A percentile compares a stretch with the other conserved stretches of the same genome.
phyloP scores from a whole-genome alignment of 768 basidiomycete genomes.

The Erythrobasidium yunnanense region DNA sequence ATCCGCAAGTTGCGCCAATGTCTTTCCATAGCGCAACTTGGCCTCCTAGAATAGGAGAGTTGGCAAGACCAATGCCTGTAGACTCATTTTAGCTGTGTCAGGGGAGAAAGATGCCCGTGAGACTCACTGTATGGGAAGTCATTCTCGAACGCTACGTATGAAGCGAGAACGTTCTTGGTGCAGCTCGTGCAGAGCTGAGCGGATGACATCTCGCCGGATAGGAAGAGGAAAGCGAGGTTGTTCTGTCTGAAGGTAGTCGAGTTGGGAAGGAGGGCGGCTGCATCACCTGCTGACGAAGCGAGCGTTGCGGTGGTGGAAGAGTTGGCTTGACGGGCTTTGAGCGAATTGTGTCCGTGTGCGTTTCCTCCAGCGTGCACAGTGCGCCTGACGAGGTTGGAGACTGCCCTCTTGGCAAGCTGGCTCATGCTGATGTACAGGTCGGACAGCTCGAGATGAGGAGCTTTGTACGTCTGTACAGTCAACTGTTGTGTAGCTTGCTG shows the following conservation, averaged over 20 bases:
- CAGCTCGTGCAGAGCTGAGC: slow-evolving; percentile 65
- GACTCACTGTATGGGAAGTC: slow-evolving; percentile 53
- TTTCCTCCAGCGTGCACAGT: background rate
- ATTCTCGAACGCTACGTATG: slow-evolving; percentile 69
- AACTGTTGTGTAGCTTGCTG: slow-evolving; percentile 9
- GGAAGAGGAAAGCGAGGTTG: slow-evolving; percentile 66
- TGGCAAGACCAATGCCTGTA: slow-evolving; percentile 50
- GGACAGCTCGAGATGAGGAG: slow-evolving; percentile 47
- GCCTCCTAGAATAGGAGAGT: slow-evolving; percentile 55
- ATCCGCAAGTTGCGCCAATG: slow-evolving; percentile 57
- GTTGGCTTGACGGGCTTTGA: background rate
- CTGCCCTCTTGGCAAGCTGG: background rate
- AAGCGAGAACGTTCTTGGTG: slow-evolving; percentile 61
- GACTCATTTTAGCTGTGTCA: background rate
- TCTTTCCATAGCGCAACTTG: slow-evolving; percentile 59
- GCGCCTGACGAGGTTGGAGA: background rate
- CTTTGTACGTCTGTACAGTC: slow-evolving; percentile 15
- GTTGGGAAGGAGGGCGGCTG: slow-evolving; percentile 41
- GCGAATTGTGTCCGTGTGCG: background rate
- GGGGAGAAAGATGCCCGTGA: background rate
- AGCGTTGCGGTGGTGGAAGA: slow-evolving; percentile 23
- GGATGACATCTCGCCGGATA: slow-evolving; percentile 49
- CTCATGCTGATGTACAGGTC: slow-evolving; percentile 15
- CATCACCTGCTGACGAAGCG: slow-evolving; percentile 33
- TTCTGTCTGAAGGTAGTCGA: slow-evolving; percentile 48